Percentiles rank a stretch among this genome's conserved stretches.
phyloP scores from a whole-genome alignment of 108 stramenopile genomes.

The Cyclotella sp. region DNA sequence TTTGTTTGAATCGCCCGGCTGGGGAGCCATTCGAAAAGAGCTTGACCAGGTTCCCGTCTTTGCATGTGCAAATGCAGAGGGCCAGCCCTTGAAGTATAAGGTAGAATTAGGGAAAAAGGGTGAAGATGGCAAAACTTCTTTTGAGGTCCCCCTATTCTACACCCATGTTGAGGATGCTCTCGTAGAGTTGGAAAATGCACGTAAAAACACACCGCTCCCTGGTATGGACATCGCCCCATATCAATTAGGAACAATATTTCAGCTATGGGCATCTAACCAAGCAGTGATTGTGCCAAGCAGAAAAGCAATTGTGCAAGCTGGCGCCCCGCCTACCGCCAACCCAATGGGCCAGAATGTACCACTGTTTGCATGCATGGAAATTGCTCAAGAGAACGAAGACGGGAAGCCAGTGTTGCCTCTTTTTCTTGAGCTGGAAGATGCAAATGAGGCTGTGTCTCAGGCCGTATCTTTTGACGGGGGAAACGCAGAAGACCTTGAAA shows the following conservation, averaged over 20 bases:
- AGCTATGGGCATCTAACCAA: slow-evolving; percentile 58
- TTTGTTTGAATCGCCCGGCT: slow-evolving; percentile 62
- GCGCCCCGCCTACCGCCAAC: slow-evolving; percentile 64
- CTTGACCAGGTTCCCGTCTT: slow-evolving; percentile 62
- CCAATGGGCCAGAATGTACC: slow-evolving; percentile 76
- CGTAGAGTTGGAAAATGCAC: slow-evolving; percentile 56
- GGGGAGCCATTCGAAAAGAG: slow-evolving; percentile 59
- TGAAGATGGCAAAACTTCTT: slow-evolving; percentile 16
- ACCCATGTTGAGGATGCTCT: slow-evolving; percentile 64
- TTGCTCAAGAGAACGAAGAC: slow-evolving; percentile 58
- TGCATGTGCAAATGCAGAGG: slow-evolving; percentile 60
- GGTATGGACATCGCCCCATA: slow-evolving; percentile 54
- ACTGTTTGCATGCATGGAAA: slow-evolving; percentile 75
- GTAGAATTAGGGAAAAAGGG: slow-evolving; percentile 29
- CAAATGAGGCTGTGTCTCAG: slow-evolving; percentile 57
- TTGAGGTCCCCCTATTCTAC: slow-evolving; percentile 65
- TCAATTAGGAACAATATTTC: slow-evolving; percentile 53
- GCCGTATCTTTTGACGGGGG: slow-evolving; percentile 62
- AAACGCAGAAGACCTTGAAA: slow-evolving; percentile 61
- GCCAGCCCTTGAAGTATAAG: slow-evolving; percentile 62
- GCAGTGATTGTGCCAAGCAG: slow-evolving; percentile 67
- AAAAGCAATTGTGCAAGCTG: slow-evolving; percentile 59
- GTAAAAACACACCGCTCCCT: slow-evolving; percentile 21
- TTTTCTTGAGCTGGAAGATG: slow-evolving; percentile 66
- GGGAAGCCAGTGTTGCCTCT: slow-evolving; percentile 65